Base-by-base conservation (phyloP, 139 green algal species). In the Asterochloris sp. region DNA sequence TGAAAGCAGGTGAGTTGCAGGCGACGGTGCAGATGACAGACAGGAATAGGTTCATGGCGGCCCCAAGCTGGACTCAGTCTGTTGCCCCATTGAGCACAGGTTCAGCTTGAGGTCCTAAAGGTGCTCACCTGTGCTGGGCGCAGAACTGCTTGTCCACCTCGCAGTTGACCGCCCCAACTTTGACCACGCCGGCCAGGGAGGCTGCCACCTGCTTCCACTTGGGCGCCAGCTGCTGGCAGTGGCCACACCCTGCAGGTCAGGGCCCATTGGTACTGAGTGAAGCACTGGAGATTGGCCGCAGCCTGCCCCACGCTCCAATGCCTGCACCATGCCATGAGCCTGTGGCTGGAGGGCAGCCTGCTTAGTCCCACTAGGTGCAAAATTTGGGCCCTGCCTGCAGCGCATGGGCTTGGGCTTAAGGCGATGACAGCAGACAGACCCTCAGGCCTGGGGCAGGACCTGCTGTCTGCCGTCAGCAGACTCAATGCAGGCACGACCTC, bases 111-210 rank as follows among this genome's bases (percentile, higher is more conserved):
- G 38, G 6, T 54, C 38, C 6, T 54, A 54, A 54, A 54, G 66
- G 8, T 71, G 19, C 21, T 71, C 66, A 71, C 66, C 0, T 62
- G 26, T 77, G 73, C 11, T 61, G 26, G 13, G 11, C 27, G 74
- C 38, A 78, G 38, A 95, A 83, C 24, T 73, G 67, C 73, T 90
- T 76, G 75, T 96, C 78, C 12, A 85, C 88, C 24, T 97, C 94
- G 78, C 94, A 98, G 87, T 98, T 94, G 26, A 98, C 90, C 4
- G 90, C 94, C 21, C 83, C 91, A 69, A 96, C 91, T 13, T 88
- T 89, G 16, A 91, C 91, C 0, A 97, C 89, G 10, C 93, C 94
- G 77, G 93, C 90, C 24, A 98, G 89, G 11, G 90, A 83, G 1
- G 78, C 78, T 10, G 91, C 94, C 16, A 93, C 83, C 82, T 92